Conservation (phyloP, 768 basidiomycete species). For the Tricholomella constricta region DNA sequence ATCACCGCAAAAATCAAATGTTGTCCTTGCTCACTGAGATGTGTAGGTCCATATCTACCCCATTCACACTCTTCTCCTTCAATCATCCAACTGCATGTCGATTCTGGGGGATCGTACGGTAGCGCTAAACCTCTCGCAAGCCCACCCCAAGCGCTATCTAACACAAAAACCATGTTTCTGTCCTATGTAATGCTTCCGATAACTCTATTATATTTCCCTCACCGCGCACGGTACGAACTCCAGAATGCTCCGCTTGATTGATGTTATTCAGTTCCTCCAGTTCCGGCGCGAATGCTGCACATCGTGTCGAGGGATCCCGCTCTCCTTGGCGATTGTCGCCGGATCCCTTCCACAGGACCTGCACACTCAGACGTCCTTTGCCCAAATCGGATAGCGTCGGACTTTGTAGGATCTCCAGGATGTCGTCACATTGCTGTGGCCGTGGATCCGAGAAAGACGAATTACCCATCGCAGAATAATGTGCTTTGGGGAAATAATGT, state of each 20-base stretch:
- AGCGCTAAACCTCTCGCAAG: neutral
- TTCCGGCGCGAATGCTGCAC: too few species aligned
- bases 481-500: neutral
- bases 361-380: neutral
- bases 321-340: neutral
- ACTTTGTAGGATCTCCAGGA: neutral
- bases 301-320: too few species aligned
- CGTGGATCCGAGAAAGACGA: neutral
- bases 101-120: neutral
- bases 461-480: neutral
- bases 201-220: too few species aligned
- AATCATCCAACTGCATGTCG: neutral
- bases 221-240: neutral
- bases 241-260: neutral
- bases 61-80: neutral
- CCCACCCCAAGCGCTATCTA: neutral
- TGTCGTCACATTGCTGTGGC: neutral
- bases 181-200: too few species aligned
- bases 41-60: neutral
- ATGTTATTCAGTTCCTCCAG: neutral
- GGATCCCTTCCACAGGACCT: neutral
- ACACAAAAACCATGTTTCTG: too few species aligned
- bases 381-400: neutral
- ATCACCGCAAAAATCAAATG: neutral
- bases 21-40: neutral